A percentile compares a stretch with the other conserved stretches of the same genome.
Evolutionary conservation across 179 eudicot species (phyloP).

Genomic region (Beta corolliflora): DNA sequence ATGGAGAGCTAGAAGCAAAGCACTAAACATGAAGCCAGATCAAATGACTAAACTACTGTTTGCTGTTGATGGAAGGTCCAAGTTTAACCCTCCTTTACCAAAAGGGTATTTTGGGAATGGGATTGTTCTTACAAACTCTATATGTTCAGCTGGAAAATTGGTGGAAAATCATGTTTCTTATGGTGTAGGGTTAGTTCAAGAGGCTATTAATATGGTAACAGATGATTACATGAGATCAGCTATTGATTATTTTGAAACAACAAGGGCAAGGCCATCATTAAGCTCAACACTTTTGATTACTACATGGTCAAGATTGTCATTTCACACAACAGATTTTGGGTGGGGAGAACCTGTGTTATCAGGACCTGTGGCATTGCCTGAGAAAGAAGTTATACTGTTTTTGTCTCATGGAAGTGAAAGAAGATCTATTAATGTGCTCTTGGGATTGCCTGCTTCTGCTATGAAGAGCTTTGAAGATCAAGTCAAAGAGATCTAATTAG

Average conservation of each 20-base stretch:
- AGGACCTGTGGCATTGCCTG: constrained; percentile 54
- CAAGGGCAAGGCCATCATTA: constrained; percentile 48
- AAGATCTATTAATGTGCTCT: constrained; percentile 41
- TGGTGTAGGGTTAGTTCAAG: constrained; percentile 47
- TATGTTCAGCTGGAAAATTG: constrained; percentile 46
- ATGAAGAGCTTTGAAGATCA: constrained; percentile 37
- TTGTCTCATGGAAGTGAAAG: constrained; percentile 43
- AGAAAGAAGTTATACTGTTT: constrained; percentile 50
- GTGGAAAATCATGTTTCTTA: constrained; percentile 37
- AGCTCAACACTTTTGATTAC: constrained; percentile 47
- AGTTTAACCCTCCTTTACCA: constrained; percentile 51
- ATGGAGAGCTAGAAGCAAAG: constrained; percentile 54
- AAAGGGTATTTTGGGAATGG: constrained; percentile 57
- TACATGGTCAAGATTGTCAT: constrained; percentile 51
- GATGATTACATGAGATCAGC: constrained; percentile 52
- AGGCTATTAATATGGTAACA: constrained; percentile 47
- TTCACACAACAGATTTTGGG: constrained; percentile 54
- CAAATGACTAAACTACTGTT: constrained; percentile 53
- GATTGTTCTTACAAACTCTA: constrained; percentile 47
- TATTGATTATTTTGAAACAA: constrained; percentile 47
- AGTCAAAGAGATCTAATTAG: constrained; percentile 24
- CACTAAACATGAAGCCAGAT: constrained; percentile 40
- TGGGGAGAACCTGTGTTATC: constrained; percentile 57
- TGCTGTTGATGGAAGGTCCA: constrained; percentile 53
- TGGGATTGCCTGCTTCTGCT: constrained; percentile 45